Base-by-base conservation (phyloP, 2,329 filamentous ascomycete species). In the Phialophora expanda region DNA sequence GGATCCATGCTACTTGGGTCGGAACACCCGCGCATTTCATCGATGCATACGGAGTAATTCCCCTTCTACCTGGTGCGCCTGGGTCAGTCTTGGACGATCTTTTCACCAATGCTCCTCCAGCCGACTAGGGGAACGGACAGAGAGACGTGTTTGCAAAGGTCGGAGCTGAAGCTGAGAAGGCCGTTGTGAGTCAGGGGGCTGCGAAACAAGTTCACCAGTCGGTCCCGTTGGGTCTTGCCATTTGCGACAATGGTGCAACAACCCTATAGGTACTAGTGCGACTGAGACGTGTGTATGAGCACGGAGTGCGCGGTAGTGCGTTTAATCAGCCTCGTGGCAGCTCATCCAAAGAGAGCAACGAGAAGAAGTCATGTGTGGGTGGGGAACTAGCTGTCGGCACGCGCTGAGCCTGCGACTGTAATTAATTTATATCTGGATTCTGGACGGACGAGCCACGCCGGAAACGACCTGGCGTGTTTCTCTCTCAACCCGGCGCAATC, bases 241-340 rank as follows among this genome's bases (percentile, higher is more conserved):
- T 24, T 17, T 55, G 53, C 53, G 53, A 55, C 53, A 55, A 55
- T 55, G 53, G 53, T 55, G 53, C 53, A 55, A 55, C 53, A 55
- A 30, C 53, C n/a, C 26, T 20, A 22, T 55, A 17, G 4, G 53
- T 17, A 55, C 17, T 34, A 55, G 53, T 55, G 26, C 12, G 53
- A 28, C 24, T 34, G 24, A 20, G 24, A 55, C 12, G 28, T 34
- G 22, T 53, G 50, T 53, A 53, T 48, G 44, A n/a, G 17, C 7
- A 48, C 11, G 44, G 22, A 48, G 44, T 8, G 17, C 22, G 8
- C 22, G 50, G 7, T 53, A 22, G 53, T 51, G 4, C 24, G 48
- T 51, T 51, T 51, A 51, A 26, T 51, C 48, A 51, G 48, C 48
- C 20, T 51, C 20, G 48, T 26, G 48, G 48, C 38, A 44, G 48